Percentiles rank a stretch among this genome's conserved stretches.
These are phyloP conservation scores for Ophiostoma triangulosporum DNA, from an alignment of 2,329 filamentous ascomycete species.

Conservation along the genomic window DNA sequence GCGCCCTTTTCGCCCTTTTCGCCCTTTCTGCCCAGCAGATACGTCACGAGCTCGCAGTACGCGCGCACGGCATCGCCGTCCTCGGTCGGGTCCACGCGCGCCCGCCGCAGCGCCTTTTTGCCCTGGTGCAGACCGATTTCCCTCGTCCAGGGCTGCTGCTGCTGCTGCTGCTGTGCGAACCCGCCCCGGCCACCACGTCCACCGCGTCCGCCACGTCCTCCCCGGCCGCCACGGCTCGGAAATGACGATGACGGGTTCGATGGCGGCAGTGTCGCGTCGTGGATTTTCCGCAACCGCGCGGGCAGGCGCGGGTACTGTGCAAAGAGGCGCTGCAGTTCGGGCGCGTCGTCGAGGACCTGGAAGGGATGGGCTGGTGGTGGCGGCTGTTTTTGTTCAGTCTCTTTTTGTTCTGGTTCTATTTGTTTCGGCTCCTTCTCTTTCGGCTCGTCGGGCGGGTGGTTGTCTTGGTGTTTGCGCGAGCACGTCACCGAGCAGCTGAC, in stretches of 20 bases:
- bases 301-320: conserved; percentile 37
- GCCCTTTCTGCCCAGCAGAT: conserved; percentile 33
- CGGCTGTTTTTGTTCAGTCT: conserved; percentile 6
- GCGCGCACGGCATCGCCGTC: conserved; percentile 47
- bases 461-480: conserved; percentile 23
- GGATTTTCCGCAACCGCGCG: conserved; percentile 33
- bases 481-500: conserved; percentile 46
- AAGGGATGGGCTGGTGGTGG: conserved; percentile 29
- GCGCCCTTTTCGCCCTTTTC: no score
- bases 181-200: not conserved
- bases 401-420: not conserved
- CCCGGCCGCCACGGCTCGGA: not conserved
- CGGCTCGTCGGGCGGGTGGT: conserved; percentile 17
- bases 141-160: conserved; percentile 33
- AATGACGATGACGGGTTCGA: conserved; percentile 1
- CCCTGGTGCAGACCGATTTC: conserved; percentile 45
- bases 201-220: not conserved
- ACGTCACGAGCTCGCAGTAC: conserved; percentile 43
- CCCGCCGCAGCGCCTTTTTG: conserved; percentile 37
- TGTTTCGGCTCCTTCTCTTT: not conserved
- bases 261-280: conserved; percentile 36
- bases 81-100: conserved; percentile 35
- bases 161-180: not conserved
- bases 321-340: conserved; percentile 38
- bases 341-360: conserved; percentile 34